phyloP scores from a whole-genome alignment of 768 basidiomycete genomes.

The Pilatotrama ljubarskyi region DNA sequence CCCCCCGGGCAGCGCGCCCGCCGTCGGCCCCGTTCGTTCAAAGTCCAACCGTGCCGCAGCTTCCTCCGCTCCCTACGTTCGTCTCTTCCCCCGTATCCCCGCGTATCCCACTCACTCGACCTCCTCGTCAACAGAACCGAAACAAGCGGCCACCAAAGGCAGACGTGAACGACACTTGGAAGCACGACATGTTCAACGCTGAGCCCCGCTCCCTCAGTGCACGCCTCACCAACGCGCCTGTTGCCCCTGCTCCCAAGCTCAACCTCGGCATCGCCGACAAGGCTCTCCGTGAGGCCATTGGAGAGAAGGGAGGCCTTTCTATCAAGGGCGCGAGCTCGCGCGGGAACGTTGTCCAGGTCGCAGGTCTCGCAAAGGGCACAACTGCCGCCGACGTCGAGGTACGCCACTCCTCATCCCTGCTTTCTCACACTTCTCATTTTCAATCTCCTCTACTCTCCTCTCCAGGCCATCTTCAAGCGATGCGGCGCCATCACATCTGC shows the following conservation, averaged over 20 bases:
- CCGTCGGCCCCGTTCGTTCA: conserved; percentile 26
- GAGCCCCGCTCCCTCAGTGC: conserved; percentile 47
- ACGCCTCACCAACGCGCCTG: conserved; percentile 48
- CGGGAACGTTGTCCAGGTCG: conserved; percentile 74
- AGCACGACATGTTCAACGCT: conserved; percentile 60
- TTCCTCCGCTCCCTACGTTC: conserved; percentile 25
- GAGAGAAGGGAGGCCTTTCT: conserved; percentile 40
- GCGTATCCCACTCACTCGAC: not conserved
- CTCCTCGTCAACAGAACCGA: conserved; percentile 27
- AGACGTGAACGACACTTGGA: conserved; percentile 65
- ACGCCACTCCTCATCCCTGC: conserved; percentile 2
- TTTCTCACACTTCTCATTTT: not conserved
- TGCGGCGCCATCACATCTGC: conserved; percentile 65
- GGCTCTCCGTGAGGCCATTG: conserved; percentile 63
- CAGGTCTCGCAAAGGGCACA: conserved; percentile 72
- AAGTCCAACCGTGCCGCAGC: conserved; percentile 22
- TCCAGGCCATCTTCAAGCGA: conserved; percentile 74
- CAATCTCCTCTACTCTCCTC: not conserved
- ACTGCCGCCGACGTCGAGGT: conserved; percentile 79
- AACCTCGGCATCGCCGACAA: conserved; percentile 57
- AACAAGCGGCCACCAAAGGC: conserved; percentile 62
- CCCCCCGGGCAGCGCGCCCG: conserved; percentile 2
- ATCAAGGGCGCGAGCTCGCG: conserved; percentile 70
- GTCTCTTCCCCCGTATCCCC: conserved; percentile 12
- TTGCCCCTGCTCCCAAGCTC: conserved; percentile 47